These are phyloP conservation scores for Terfezia claveryi DNA, from an alignment of 495 filamentous ascomycete genomes.

Conservation along the genomic window DNA sequence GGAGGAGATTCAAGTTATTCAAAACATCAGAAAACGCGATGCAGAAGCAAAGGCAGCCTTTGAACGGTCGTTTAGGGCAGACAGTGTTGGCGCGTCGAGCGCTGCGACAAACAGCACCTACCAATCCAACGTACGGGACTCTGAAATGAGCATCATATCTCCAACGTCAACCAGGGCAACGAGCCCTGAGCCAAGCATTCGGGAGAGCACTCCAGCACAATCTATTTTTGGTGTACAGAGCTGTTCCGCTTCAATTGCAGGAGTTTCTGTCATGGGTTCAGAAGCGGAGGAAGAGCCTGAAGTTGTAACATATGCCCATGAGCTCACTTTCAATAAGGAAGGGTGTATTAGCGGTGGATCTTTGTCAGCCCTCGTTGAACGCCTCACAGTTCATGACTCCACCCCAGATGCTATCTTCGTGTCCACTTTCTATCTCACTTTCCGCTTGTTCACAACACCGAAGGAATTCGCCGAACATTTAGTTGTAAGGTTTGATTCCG, in stretches of 20 bases:
- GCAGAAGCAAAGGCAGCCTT: constrained; percentile 1
- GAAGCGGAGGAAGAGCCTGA: constrained; percentile 48
- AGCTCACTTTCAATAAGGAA: constrained; percentile 81
- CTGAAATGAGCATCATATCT: constrained; percentile 60
- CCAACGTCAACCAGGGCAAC: constrained; percentile 74
- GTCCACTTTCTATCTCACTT: constrained; percentile 88
- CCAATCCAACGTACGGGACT: constrained; percentile 50
- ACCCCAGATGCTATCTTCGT: constrained; percentile 88
- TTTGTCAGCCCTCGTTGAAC: constrained; percentile 74
- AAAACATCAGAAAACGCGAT: constrained; percentile 1
- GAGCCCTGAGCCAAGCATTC: constrained; percentile 41
- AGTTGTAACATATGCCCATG: constrained; percentile 69
- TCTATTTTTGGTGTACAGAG: constrained; percentile 22
- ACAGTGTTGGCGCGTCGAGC: constrained; percentile 31
- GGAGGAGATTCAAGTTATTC: background rate
- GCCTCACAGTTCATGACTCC: constrained; percentile 76
- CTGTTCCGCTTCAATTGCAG: constrained; percentile 38
- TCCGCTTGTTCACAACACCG: constrained; percentile 80
- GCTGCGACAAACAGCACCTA: constrained; percentile 51
- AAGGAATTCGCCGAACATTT: constrained; percentile 56
- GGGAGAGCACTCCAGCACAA: constrained; percentile 18
- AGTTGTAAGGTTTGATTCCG: constrained; percentile 78
- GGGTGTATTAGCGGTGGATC: constrained; percentile 87
- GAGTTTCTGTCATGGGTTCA: constrained; percentile 47
- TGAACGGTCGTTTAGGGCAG: constrained; percentile 18